These are phyloP conservation scores for Lepidium aucheri DNA, from an alignment of 345 rosid species.

Conservation along the genomic window DNA sequence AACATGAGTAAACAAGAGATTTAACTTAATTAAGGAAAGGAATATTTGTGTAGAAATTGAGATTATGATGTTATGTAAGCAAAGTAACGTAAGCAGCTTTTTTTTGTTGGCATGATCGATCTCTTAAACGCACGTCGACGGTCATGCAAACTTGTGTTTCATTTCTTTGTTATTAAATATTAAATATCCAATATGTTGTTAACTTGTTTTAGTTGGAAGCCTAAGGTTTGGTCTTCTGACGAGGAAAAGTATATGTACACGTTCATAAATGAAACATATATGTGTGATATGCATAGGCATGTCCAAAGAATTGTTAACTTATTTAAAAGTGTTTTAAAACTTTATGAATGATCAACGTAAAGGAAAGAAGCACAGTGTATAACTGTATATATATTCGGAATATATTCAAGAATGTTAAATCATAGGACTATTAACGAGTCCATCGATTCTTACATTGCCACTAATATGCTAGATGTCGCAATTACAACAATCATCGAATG, in stretches of 20 bases:
- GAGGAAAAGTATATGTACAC: slow-evolving; percentile 17
- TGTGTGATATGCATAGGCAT: not conserved
- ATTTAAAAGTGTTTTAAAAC: no score
- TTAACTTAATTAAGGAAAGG: slow-evolving; percentile 14
- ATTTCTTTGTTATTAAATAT: not conserved
- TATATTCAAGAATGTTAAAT: no score
- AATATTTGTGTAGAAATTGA: slow-evolving; percentile 6
- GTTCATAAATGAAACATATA: not conserved
- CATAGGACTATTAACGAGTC: no score
- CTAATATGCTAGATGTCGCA: no score
- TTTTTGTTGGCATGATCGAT: not conserved
- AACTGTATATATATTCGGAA: no score
- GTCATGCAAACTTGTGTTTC: not conserved
- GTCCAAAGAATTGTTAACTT: not conserved
- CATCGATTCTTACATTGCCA: no score
- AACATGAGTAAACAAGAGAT: slow-evolving; percentile 8
- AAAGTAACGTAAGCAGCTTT: slow-evolving; percentile 14
- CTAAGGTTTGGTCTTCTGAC: not conserved
- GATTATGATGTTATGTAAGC: slow-evolving; percentile 19
- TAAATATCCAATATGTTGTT: not conserved
- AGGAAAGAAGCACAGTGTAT: no score
- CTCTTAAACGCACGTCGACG: slow-evolving; percentile 10
- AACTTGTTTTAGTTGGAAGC: not conserved
- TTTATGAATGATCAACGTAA: no score
- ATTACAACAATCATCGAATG: no score